Evolutionary conservation across 2,329 filamentous ascomycete genomes (phyloP).

Genomic region (Pseudogymnoascus sp.): DNA sequence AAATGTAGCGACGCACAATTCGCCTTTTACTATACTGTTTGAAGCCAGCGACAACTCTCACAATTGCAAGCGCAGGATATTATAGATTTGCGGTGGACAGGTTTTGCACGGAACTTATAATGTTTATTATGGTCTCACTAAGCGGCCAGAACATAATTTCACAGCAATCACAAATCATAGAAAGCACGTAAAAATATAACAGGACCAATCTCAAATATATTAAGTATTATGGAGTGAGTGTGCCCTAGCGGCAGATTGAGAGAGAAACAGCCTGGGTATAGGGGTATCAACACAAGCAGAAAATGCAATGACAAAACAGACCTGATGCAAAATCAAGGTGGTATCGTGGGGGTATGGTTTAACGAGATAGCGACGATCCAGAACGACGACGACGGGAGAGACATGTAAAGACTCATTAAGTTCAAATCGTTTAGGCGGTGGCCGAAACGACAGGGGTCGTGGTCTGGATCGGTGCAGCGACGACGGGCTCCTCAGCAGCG

Average conservation of each 20-base stretch:
- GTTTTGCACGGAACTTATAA: no score
- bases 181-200: not conserved
- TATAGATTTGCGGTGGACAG: no score
- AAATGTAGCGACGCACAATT: no score
- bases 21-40: no score
- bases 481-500: slow-evolving; percentile 14
- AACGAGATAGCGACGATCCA: slow-evolving; percentile 9
- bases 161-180: not conserved
- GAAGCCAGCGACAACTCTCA: no score
- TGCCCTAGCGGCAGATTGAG: slow-evolving; percentile 32
- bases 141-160: not conserved
- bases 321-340: slow-evolving; percentile 30
- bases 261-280: slow-evolving; percentile 32
- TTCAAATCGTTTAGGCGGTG: slow-evolving; percentile 23
- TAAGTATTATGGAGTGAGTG: slow-evolving; percentile 28
- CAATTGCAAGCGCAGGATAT: no score
- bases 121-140: no score
- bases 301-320: slow-evolving; percentile 23
- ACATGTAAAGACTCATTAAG: not conserved
- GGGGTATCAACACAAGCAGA: slow-evolving; percentile 31
- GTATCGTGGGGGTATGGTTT: slow-evolving; percentile 31
- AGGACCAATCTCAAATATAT: slow-evolving; percentile 18
- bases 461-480: slow-evolving; percentile 15
- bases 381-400: not conserved
- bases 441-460: slow-evolving; percentile 25